These are phyloP conservation scores for Saturnispora diversa DNA, from an alignment of 805 yeast species.

Conservation along the genomic window DNA sequence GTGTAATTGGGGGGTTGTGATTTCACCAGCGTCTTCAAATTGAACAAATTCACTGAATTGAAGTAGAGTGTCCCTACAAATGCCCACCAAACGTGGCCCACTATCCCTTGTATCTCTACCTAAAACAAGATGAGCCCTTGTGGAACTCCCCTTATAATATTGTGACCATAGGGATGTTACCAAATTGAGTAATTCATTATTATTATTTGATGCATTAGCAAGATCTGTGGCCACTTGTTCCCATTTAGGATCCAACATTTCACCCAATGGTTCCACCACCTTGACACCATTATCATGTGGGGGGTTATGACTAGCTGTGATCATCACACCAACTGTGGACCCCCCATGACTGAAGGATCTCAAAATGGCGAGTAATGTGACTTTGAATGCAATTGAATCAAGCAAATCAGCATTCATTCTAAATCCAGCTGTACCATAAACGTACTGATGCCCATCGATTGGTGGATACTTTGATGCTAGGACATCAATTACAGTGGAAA, in stretches of 20 bases:
- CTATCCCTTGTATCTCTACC: conserved; percentile 89
- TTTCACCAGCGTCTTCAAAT: conserved; percentile 50
- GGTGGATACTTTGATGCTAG: conserved; percentile 32
- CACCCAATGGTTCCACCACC: conserved; percentile 88
- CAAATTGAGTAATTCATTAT: conserved; percentile 29
- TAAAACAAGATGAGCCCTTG: conserved; percentile 43
- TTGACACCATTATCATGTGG: conserved; percentile 89
- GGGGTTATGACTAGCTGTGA: conserved; percentile 93
- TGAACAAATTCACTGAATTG: conserved; percentile 22
- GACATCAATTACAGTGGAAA: background rate
- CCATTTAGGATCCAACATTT: conserved; percentile 81
- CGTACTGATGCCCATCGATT: conserved; percentile 37
- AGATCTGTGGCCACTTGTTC: conserved; percentile 70
- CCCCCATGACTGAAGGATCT: conserved; percentile 58
- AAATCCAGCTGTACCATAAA: conserved; percentile 98
- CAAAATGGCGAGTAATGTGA: conserved; percentile 73
- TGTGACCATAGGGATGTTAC: conserved; percentile 22
- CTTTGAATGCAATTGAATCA: conserved; percentile 77
- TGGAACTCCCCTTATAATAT: conserved; percentile 37
- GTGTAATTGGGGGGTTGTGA: conserved; percentile 94
- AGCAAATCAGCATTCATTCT: conserved; percentile 61
- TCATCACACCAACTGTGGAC: conserved; percentile 88
- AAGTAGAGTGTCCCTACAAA: conserved; percentile 55
- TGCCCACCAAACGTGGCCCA: conserved; percentile 54
- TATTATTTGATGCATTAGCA: conserved; percentile 68